A percentile compares a stretch with the other conserved stretches of the same genome.
Conservation (phyloP, 2,329 filamentous ascomycete genomes). For the Trichoderma sp. region DNA sequence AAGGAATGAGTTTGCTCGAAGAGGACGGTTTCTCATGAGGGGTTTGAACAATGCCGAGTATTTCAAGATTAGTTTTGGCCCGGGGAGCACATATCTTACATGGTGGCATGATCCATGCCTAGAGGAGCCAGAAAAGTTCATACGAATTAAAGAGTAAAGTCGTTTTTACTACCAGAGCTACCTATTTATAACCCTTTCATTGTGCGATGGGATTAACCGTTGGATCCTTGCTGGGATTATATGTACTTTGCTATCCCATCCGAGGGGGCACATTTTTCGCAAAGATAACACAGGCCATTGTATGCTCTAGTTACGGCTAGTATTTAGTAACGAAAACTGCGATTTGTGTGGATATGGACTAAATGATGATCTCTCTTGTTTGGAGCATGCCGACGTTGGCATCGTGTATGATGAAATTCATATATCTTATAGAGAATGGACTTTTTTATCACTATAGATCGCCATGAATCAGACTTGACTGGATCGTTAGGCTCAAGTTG, state of each 20-base stretch:
- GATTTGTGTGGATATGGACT: not conserved
- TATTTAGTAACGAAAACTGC: not conserved
- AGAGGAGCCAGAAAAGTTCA: not conserved
- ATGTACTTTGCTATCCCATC: not conserved
- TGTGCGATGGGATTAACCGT: not conserved
- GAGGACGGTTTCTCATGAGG: not conserved
- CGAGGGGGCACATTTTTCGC: not conserved
- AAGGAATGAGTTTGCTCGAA: not conserved
- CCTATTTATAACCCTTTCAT: not conserved
- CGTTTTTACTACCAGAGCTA: not conserved
- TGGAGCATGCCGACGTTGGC: not conserved
- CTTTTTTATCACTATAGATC: no score
- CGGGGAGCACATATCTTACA: not conserved
- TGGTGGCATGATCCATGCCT: not conserved
- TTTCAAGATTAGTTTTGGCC: not conserved
- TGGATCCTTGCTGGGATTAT: not conserved
- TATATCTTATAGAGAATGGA: no score
- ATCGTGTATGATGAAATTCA: no score
- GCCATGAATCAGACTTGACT: no score
- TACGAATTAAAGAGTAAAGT: not conserved
- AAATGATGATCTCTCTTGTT: not conserved
- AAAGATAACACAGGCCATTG: not conserved
- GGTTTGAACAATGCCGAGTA: not conserved
- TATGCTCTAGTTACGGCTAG: not conserved
- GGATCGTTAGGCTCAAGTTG: no score